A percentile compares a stretch with the other conserved stretches of the same genome.
Evolutionary conservation across 306 rosid species (phyloP).

Genomic region (Begonia peltatifolia): DNA sequence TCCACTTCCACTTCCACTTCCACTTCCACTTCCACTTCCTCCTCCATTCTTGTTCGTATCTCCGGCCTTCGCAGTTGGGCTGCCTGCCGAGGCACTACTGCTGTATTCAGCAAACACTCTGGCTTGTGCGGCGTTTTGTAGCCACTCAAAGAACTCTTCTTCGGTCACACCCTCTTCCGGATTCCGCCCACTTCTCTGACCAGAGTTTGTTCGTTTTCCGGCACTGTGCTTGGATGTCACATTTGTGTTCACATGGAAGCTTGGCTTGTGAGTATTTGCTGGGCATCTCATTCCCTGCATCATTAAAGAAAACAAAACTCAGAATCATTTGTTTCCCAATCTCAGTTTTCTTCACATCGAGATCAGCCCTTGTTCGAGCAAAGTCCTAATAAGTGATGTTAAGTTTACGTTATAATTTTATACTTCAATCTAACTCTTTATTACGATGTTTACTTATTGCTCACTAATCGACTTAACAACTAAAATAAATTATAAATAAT

Average conservation of each 20-base stretch:
- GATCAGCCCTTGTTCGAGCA: too few relatives aligned
- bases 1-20: slow-evolving; percentile 17
- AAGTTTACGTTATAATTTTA: too few relatives aligned
- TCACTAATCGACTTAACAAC: too few relatives aligned
- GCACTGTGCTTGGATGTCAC: slow-evolving; percentile 48
- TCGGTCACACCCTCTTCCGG: slow-evolving; percentile 86
- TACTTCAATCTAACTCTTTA: too few relatives aligned
- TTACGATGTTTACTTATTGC: too few relatives aligned
- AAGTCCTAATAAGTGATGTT: too few relatives aligned
- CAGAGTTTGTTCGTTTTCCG: slow-evolving; percentile 62
- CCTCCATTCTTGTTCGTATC: slow-evolving; percentile 29
- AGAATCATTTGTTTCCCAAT: too few relatives aligned
- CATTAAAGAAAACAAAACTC: slow-evolving; percentile 1
- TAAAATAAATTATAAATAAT: too few relatives aligned
- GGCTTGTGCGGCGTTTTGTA: slow-evolving; percentile 66
- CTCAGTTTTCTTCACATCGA: too few relatives aligned
- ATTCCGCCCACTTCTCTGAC: slow-evolving; percentile 55
- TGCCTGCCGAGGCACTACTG: slow-evolving; percentile 36
- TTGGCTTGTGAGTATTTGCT: slow-evolving; percentile 83
- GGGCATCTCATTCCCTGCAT: slow-evolving; percentile 97
- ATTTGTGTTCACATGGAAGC: slow-evolving; percentile 91
- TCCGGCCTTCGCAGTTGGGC: slow-evolving; percentile 43
- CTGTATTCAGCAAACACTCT: slow-evolving; percentile 48
- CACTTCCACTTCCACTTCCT: slow-evolving; percentile 19
- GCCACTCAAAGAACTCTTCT: slow-evolving; percentile 89